Conservation (phyloP, 768 basidiomycete genomes). For the Tephrocybe sp. region DNA sequence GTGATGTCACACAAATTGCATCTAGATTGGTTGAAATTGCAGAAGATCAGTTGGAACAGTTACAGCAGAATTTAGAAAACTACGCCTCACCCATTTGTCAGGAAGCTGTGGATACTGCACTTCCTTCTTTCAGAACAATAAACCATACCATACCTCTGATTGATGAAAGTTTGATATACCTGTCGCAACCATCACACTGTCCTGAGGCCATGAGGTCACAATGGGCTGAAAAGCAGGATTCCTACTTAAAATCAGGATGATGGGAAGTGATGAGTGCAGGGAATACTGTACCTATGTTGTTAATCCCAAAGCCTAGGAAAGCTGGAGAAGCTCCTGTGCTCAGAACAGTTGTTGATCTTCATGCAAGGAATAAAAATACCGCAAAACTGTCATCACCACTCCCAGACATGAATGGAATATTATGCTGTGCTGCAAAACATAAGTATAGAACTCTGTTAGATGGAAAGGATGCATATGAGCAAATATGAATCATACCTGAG, state of each 20-base stretch:
- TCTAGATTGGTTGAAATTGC: slow-evolving; percentile 7
- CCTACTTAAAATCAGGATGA: slow-evolving; percentile 26
- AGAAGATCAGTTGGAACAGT: slow-evolving; percentile 14
- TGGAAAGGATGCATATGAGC: slow-evolving; percentile 37
- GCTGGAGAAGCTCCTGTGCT: slow-evolving; percentile 19
- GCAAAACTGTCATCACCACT: slow-evolving; percentile 27
- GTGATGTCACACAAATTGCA: slow-evolving; percentile 5
- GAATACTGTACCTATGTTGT: slow-evolving; percentile 37
- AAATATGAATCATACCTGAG: slow-evolving; percentile 27
- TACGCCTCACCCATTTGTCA: slow-evolving; percentile 27
- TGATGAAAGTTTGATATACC: slow-evolving; percentile 17
- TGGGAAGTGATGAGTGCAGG: slow-evolving; percentile 29
- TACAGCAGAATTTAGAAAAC: slow-evolving; percentile 16
- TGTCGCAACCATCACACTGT: slow-evolving; percentile 35
- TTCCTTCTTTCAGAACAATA: slow-evolving; percentile 36
- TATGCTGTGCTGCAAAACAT: slow-evolving; percentile 19
- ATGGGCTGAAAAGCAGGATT: slow-evolving; percentile 28
- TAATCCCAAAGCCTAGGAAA: slow-evolving; percentile 20
- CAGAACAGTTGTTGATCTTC: slow-evolving; percentile 30
- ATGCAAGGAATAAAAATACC: slow-evolving; percentile 36
- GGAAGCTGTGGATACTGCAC: slow-evolving; percentile 23
- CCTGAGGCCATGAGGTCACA: slow-evolving; percentile 33
- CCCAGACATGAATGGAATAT: slow-evolving; percentile 25
- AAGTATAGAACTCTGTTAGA: slow-evolving; percentile 30
- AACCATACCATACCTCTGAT: slow-evolving; percentile 44